Percentiles rank a stretch among this genome's conserved stretches.
These are phyloP conservation scores for Apiospora kogelbergensis DNA, from an alignment of 2,329 filamentous ascomycete species.

Conservation along the genomic window DNA sequence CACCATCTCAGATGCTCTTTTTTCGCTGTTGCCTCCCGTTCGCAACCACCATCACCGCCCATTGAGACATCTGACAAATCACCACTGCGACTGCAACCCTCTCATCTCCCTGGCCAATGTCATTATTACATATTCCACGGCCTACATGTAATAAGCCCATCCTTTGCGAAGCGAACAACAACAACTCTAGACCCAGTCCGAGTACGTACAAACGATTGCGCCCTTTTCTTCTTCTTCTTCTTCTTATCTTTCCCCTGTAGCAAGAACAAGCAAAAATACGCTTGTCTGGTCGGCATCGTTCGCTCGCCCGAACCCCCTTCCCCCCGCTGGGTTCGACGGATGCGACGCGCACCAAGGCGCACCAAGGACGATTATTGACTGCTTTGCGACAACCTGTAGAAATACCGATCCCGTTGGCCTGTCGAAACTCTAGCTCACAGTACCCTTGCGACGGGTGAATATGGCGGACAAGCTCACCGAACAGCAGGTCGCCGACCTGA, in stretches of 20 bases:
- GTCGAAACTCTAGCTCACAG: not conserved
- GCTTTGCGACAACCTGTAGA: not conserved
- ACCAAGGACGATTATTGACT: not conserved
- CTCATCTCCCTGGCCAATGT: not conserved
- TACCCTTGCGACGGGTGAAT: slow-evolving; percentile 18
- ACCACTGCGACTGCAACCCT: not conserved
- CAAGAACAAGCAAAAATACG: not conserved
- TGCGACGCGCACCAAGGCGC: not conserved
- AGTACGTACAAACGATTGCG: not conserved
- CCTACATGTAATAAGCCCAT: not conserved
- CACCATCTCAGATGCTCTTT: not conserved
- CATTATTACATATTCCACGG: not conserved
- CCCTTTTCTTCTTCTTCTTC: not conserved
- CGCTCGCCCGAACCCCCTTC: not conserved
- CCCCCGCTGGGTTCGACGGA: not conserved
- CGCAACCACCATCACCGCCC: not conserved
- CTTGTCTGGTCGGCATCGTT: not conserved
- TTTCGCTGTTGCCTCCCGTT: not conserved
- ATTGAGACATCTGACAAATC: slow-evolving; percentile 1
- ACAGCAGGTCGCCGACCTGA: slow-evolving; percentile 56
- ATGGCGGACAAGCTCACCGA: slow-evolving; percentile 61
- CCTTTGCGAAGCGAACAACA: not conserved
- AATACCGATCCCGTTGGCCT: not conserved
- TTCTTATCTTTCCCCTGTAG: not conserved
- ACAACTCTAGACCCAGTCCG: not conserved